A percentile compares a stretch with the other conserved stretches of the same genome.
Conservation (phyloP, 108 stramenopile genomes). For the Nitzschia inconspicua region DNA sequence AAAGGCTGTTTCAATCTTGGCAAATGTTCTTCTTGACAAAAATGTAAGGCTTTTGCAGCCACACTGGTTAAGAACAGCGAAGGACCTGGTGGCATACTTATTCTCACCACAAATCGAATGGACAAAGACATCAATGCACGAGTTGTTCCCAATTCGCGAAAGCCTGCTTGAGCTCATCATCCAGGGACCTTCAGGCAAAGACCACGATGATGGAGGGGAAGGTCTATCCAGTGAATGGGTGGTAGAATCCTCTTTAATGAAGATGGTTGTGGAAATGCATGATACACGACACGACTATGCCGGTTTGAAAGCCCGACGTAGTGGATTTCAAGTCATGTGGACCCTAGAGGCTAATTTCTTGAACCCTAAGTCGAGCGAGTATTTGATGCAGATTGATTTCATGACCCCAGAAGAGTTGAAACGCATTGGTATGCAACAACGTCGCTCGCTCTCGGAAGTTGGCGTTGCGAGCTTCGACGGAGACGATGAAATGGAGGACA, state of each 20-base stretch:
- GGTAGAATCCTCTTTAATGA: slow-evolving; percentile 41
- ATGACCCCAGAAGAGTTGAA: slow-evolving; percentile 8
- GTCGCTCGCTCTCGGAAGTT: no score
- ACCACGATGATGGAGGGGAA: not conserved
- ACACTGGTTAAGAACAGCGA: slow-evolving; percentile 35
- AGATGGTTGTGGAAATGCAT: slow-evolving; percentile 38
- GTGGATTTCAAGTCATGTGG: slow-evolving; percentile 18
- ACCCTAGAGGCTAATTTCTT: slow-evolving; percentile 9
- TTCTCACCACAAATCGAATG: slow-evolving; percentile 18
- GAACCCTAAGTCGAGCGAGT: slow-evolving; percentile 2
- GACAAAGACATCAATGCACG: slow-evolving; percentile 5
- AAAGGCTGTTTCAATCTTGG: slow-evolving; percentile 30
- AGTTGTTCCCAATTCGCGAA: slow-evolving; percentile 9
- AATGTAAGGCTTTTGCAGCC: slow-evolving; percentile 12
- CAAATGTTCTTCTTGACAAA: slow-evolving; percentile 26
- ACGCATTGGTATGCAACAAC: not conserved
- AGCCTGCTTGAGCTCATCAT: slow-evolving; percentile 15
- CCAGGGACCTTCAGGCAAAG: slow-evolving; percentile 3
- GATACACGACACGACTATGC: slow-evolving; percentile 26
- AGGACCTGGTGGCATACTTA: slow-evolving; percentile 20
- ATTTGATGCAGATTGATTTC: slow-evolving; percentile 17
- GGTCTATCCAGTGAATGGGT: slow-evolving; percentile 38
- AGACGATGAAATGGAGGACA: not conserved
- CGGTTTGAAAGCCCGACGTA: slow-evolving; percentile 23
- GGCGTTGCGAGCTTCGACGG: not conserved